Base-by-base conservation (phyloP, 1,139 yeast species). In the Blastobotrys raffinosifermentans region DNA sequence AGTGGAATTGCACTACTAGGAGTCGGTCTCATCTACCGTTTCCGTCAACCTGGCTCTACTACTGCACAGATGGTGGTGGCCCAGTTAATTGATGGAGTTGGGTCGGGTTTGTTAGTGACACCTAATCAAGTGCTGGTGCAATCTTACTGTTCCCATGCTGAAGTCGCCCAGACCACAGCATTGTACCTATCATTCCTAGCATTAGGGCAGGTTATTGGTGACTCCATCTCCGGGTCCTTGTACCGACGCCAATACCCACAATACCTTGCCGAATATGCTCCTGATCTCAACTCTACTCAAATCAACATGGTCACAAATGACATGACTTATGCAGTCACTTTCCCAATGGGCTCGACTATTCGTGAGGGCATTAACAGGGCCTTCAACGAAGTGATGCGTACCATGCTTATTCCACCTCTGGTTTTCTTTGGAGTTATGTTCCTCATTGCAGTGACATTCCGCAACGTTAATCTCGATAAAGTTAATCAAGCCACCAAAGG, bases 1-100 rank as follows among this genome's bases (percentile, higher is more conserved):
- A 61, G 69, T 21, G 51, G 64, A 7, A 45, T 68, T 43, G 75
- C 82, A 78, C 55, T 77, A 39, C 58, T 73, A 9, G 66, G 81
- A 5, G 61, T 72, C 57, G 86, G 84, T 31, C 19, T 41, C 30
- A 38, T 41, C 19, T 38, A 25, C 26, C 33, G 40, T 22, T 45
- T 34, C 36, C 37, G 49, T 31, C 34, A 38, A 15, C 41, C 42
- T 21, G 31, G 45, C 34, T 39, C 45, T 11, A 39, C 43, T 13
- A 31, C 31, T 17, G 42, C 40, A 6, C 40, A 46, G 29, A 36
- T 46, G 26, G 39, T 46, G 15, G 31, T 34, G 19, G 47, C 49
- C 11, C 43, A 48, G 29, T 44, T 38, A 8, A 29, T 49, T n/a
- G 44, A 42, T 25, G 53, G 53, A 22, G 27, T 48, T 30, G 53